Percentiles rank a stretch among this genome's conserved stretches.
Evolutionary conservation across 2,329 filamentous ascomycete species (phyloP).

Genomic region (Phialemonium atrogriseum): DNA sequence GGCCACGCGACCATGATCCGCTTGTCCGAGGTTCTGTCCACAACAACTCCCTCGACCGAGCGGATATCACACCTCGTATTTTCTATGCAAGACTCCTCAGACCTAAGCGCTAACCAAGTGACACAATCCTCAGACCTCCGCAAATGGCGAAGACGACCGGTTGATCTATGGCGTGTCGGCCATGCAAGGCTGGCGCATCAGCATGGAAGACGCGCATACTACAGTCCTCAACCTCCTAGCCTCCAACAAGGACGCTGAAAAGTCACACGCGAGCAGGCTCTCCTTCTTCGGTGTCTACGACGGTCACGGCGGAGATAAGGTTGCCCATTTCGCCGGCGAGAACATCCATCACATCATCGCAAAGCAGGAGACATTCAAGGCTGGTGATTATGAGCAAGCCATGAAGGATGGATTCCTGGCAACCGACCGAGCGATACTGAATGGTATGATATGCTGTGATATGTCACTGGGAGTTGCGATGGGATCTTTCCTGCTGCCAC

Average conservation of each 20-base stretch:
- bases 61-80: no score
- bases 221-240: slow-evolving; percentile 79
- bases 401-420: slow-evolving; percentile 96
- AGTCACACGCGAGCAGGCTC: slow-evolving; percentile 63
- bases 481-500: no score
- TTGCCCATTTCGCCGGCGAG: slow-evolving; percentile 85
- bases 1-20: no score
- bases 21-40: no score
- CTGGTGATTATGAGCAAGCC: slow-evolving; percentile 87
- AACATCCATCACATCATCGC: slow-evolving; percentile 90
- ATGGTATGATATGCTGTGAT: slow-evolving; percentile 53
- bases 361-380: slow-evolving; percentile 89
- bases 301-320: slow-evolving; percentile 94
- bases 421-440: slow-evolving; percentile 90
- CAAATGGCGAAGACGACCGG: slow-evolving; percentile 84
- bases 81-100: no score
- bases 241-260: slow-evolving; percentile 42
- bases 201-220: slow-evolving; percentile 97
- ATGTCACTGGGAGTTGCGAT: not conserved
- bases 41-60: no score
- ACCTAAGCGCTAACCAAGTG: no score
- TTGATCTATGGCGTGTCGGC: slow-evolving; percentile 90
- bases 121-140: slow-evolving; percentile 74
- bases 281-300: slow-evolving; percentile 98
- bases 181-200: slow-evolving; percentile 99